Base-by-base conservation (phyloP, 306 rosid species). In the Luffa aegyptiaca region DNA sequence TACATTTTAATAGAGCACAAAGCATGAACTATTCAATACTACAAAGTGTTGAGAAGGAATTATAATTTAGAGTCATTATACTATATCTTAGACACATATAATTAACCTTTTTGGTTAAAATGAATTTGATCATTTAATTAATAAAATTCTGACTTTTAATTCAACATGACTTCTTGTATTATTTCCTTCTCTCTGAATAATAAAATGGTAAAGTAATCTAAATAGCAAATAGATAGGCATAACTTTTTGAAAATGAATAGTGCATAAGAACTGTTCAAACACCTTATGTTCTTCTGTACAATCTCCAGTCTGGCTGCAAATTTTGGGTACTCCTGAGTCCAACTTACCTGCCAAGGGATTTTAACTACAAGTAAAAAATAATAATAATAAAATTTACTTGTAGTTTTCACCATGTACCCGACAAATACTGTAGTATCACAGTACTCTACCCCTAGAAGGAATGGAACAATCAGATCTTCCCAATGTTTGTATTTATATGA, bases 231-330 rank as follows among this genome's bases (percentile, higher is more conserved):
- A 59, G 69, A 11, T 62, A 59, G 16, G 16, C 6, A 9, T 9
- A 21, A 10, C 8, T 8, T 56, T 56, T 39, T 66, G 8, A 37
- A 14, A 63, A 48, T 48, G 77, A 53, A 52, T 13, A 33, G 48
- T 62, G 33, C 66, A 14, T n/a, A 52, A 81, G 57, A 64, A 18
- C 58, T 65, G 45, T 49, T 21, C 20, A 33, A 37, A 46, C 87
- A 88, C 97, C 96, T 91, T 35, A 88, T 56, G 81, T 83, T 91
- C 81, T 73, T 87, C 81, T 93, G 87, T 18, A 93, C 79, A 51
- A 86, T 82, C 81, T 93, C 89, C 81, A 86, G 76, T 82, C 87
- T 93, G 41, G 83, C 79, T 16, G 63, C 77, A 46, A 93, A 92
- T 82, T 87, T 93, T 64, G 85, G 87, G 83, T 70, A 88, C 73